phyloP scores from a whole-genome alignment of 768 basidiomycete genomes.

The Tubosaeta sp. region DNA sequence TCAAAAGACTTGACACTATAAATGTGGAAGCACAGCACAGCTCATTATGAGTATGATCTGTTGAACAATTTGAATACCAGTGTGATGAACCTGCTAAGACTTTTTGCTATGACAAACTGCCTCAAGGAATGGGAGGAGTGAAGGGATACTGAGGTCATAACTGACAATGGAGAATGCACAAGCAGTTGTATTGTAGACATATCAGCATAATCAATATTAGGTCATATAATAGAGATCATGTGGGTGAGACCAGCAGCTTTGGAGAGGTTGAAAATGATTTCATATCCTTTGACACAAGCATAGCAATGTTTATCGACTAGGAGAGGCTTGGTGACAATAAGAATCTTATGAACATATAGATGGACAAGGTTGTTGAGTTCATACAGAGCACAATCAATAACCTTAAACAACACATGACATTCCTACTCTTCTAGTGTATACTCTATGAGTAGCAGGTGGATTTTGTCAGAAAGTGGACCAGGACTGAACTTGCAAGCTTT shows the following conservation, averaged over 20 bases:
- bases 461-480: slow-evolving; percentile 97
- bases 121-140: slow-evolving; percentile 95
- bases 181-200: slow-evolving; percentile 98
- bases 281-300: slow-evolving; percentile 94
- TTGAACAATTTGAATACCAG: slow-evolving; percentile 98
- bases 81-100: slow-evolving; percentile 99
- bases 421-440: slow-evolving; percentile 97
- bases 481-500: slow-evolving; percentile 98
- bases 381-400: slow-evolving; percentile 97
- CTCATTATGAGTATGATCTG: slow-evolving; percentile 99
- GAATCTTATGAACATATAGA: slow-evolving; percentile 98
- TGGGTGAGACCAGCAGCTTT: slow-evolving; percentile 99
- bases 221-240: slow-evolving; percentile 99
- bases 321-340: slow-evolving; percentile 98
- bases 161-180: slow-evolving; percentile 99
- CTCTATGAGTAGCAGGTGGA: slow-evolving; percentile 96
- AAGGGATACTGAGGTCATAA: slow-evolving; percentile 96
- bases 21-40: slow-evolving; percentile 87
- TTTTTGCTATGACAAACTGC: slow-evolving; percentile 99
- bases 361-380: slow-evolving; percentile 98
- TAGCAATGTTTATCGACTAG: slow-evolving; percentile 98
- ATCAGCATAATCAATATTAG: slow-evolving; percentile 99
- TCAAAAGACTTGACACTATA: slow-evolving; percentile 99
- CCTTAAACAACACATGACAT: slow-evolving; percentile 95
- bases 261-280: slow-evolving; percentile 98